Evolutionary conservation across 805 yeast genomes (phyloP), one percentile per base, ranked within the genome.

Genomic region (Yarrowia phangngaensis): DNA sequence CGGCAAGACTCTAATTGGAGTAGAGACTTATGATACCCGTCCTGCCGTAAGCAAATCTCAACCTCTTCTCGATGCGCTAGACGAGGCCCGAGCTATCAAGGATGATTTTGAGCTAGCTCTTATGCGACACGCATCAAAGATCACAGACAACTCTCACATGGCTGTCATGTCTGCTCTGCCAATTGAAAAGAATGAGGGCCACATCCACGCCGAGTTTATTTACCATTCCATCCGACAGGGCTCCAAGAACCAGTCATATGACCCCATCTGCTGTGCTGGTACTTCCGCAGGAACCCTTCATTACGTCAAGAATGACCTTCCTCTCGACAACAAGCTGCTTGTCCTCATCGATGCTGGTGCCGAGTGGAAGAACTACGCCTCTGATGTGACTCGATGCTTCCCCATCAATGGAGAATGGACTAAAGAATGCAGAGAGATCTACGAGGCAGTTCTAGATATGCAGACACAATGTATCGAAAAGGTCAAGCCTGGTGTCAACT

Each of bases 171-270:
- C 88, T 22, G 95, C 96, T 1, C 62, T 84, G 23, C 95, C 95
- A 8, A 85, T 88, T 52, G 95, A 88, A 65, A 60, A 64, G 22
- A 84, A 83, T 54, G 98, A 90, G 67, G 79, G 88, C 6, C 97
- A 90, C 63, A 78, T 90, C 34, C 96, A 92, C 60, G 98, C 97
- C 2, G 97, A 92, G 63, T 90, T 92, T 64, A 75, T 84, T 41
- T 90, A 90, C 64, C 97, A 90, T 64, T 84, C 95, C 2, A 74
- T 87, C 52, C 80, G 97, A 58, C 96, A 90, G 66, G 97, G 97
- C 8, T 82, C 95, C 8, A 89, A 88, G 65, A 68, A 76, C 58
- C 86, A 81, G 65, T 81, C 95, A 12, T 90, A 90, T 61, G 97
- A 90, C 61, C 97, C 97, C 14, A 88, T 90, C 51, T 90, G 97